These are phyloP conservation scores for Tolypocladium album DNA, from an alignment of 2,329 filamentous ascomycete species.

Conservation along the genomic window DNA sequence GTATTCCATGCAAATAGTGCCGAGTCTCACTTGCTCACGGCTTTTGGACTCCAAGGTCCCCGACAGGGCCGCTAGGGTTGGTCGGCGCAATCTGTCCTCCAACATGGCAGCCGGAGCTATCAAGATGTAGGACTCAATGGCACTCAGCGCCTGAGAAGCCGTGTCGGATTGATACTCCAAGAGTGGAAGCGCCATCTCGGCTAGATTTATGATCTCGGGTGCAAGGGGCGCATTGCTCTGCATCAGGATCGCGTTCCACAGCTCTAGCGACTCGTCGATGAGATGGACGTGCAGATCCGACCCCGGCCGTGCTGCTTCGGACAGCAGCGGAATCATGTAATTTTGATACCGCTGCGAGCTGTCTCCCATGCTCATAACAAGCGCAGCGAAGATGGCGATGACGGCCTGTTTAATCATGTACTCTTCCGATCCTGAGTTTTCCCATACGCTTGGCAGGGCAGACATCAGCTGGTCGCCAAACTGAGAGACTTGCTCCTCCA, in stretches of 20 bases:
- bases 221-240: constrained; percentile 54
- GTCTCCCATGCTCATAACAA: constrained; percentile 77
- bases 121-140: constrained; percentile 60
- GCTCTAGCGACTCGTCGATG: constrained; percentile 81
- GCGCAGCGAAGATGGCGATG: constrained; percentile 69
- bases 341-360: constrained; percentile 69
- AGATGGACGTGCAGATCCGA: constrained; percentile 72
- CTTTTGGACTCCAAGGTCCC: constrained; percentile 40
- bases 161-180: constrained; percentile 57
- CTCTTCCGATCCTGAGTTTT: constrained; percentile 66
- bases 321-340: constrained; percentile 72
- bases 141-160: constrained; percentile 48
- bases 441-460: constrained; percentile 74
- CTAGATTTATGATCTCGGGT: constrained; percentile 50
- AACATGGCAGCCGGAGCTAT: constrained; percentile 59
- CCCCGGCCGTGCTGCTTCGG: constrained; percentile 64
- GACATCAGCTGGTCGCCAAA: constrained; percentile 74
- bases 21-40: constrained; percentile 46
- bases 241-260: constrained; percentile 69
- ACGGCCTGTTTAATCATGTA: constrained; percentile 93
- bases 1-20: constrained; percentile 52
- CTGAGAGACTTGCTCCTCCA: constrained; percentile 60
- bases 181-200: constrained; percentile 52
- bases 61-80: constrained; percentile 36
- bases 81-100: constrained; percentile 41